phyloP scores from a whole-genome alignment of 2,329 filamentous ascomycete species.

The Claviceps quebecensis region DNA sequence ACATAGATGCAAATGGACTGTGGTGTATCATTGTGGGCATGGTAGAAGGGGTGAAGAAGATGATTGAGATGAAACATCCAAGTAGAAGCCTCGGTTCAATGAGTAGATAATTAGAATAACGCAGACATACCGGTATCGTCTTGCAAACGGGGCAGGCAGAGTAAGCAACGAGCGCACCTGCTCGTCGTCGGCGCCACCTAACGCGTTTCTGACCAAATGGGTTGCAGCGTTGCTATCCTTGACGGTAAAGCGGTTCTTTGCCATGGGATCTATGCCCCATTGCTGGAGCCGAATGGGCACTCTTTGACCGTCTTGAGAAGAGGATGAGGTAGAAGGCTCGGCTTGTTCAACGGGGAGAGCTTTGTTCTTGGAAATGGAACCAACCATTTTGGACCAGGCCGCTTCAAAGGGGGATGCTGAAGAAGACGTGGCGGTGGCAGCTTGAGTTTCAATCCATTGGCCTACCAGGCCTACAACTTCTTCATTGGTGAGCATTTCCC shows the following conservation, averaged over 20 bases:
- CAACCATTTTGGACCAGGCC: conserved; percentile 54
- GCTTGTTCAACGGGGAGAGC: conserved; percentile 65
- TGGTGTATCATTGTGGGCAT: not conserved
- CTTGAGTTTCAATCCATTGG: conserved; percentile 84
- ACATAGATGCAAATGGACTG: not conserved
- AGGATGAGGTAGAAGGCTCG: conserved; percentile 22
- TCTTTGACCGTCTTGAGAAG: conserved; percentile 53
- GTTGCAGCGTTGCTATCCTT: conserved; percentile 95
- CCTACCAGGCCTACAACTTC: conserved; percentile 94
- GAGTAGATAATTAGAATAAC: too few species aligned
- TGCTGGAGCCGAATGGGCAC: conserved; percentile 80
- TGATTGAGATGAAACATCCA: too few species aligned
- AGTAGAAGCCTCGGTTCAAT: too few species aligned
- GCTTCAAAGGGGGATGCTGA: conserved; percentile 52
- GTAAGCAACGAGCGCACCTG: conserved; percentile 88
- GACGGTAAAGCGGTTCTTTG: conserved; percentile 75
- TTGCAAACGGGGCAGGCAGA: conserved; percentile 77
- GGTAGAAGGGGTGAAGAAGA: not conserved
- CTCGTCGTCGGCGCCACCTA: conserved; percentile 85
- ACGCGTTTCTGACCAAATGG: conserved; percentile 85
- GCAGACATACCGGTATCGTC: conserved; percentile 63
- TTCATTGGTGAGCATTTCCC: conserved; percentile 99
- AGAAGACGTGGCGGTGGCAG: conserved; percentile 15
- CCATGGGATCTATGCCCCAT: conserved; percentile 67
- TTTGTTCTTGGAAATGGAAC: conserved; percentile 23